Conservation (phyloP, 169 alveolate species). For the Plasmodium adleri region DNA sequence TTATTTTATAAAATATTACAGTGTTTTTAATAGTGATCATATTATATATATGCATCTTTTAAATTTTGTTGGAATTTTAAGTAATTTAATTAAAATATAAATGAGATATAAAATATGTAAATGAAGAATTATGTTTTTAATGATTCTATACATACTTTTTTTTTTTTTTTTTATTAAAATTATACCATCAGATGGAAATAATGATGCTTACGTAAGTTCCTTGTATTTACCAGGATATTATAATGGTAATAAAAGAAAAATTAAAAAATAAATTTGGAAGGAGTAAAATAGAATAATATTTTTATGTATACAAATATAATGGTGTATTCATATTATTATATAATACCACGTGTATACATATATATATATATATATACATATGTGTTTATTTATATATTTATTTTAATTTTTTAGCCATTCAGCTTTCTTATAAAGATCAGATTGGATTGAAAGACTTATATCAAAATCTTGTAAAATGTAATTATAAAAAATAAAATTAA, state of each 20-base stretch:
- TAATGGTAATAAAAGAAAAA: slow-evolving; percentile 26
- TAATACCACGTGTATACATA: not conserved
- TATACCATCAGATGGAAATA: slow-evolving; percentile 30
- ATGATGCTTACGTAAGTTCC: slow-evolving; percentile 34
- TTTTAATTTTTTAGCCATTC: slow-evolving; percentile 44
- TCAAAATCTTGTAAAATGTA: slow-evolving; percentile 45
- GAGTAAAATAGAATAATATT: not conserved
- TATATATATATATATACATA: not conserved
- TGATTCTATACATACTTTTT: not conserved
- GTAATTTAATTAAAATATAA: slow-evolving; percentile 12
- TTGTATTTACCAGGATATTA: slow-evolving; percentile 57
- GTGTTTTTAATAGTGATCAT: slow-evolving; percentile 28
- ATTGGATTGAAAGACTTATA: slow-evolving; percentile 6
- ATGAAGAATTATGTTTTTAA: not conserved
- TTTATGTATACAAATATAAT: too few species aligned
- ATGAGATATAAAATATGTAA: not conserved
- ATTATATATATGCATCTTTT: slow-evolving; percentile 48
- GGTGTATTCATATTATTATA: too few species aligned
- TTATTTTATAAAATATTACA: slow-evolving; percentile 59
- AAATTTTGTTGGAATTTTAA: slow-evolving; percentile 28
- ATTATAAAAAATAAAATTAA: not conserved
- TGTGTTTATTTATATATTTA: not conserved
- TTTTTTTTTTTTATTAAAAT: not conserved
- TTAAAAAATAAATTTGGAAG: not conserved
- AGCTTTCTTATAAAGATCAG: slow-evolving; percentile 34